Evolutionary conservation across 2,329 filamentous ascomycete genomes (phyloP).

Genomic region (Ilyonectria destructans): DNA sequence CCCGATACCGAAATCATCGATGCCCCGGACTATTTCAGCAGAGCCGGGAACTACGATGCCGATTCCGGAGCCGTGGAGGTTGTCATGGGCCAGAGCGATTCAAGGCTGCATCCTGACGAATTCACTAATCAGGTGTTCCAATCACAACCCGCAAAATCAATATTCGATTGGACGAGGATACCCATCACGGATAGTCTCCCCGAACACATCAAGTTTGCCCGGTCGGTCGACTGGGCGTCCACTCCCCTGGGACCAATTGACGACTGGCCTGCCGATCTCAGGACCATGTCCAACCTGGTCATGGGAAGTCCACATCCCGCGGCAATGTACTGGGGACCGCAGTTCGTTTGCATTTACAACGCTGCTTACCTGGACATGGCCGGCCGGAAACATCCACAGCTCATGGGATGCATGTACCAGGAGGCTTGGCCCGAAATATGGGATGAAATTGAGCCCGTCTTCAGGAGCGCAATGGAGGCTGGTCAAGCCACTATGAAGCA

Average conservation of each 20-base stretch:
- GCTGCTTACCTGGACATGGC: conserved; percentile 81
- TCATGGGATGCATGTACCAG: conserved; percentile 82
- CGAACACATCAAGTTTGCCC: conserved; percentile 81
- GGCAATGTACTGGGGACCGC: conserved; percentile 85
- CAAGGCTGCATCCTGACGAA: conserved; percentile 58
- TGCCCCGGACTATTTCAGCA: conserved; percentile 62
- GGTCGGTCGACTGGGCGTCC: conserved; percentile 80
- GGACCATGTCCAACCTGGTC: conserved; percentile 85
- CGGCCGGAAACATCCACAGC: conserved; percentile 81
- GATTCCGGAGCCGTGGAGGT: conserved; percentile 37
- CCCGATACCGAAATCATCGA: conserved; percentile 53
- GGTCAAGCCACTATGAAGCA: conserved; percentile 90
- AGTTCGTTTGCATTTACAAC: conserved; percentile 80
- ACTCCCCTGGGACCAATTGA: conserved; percentile 85
- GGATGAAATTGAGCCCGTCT: conserved; percentile 78
- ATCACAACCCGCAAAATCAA: conserved; percentile 60
- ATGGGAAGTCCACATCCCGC: conserved; percentile 85
- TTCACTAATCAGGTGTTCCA: conserved; percentile 61
- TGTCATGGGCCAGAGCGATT: conserved; percentile 47
- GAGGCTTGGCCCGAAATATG: conserved; percentile 84
- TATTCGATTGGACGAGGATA: conserved; percentile 88
- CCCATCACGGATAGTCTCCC: conserved; percentile 76
- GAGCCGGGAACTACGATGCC: conserved; percentile 42
- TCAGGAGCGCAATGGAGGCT: conserved; percentile 76
- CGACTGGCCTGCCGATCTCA: conserved; percentile 79